phyloP scores from a whole-genome alignment of 2,329 filamentous ascomycete species.

The Cucurbitaria berberidis region DNA sequence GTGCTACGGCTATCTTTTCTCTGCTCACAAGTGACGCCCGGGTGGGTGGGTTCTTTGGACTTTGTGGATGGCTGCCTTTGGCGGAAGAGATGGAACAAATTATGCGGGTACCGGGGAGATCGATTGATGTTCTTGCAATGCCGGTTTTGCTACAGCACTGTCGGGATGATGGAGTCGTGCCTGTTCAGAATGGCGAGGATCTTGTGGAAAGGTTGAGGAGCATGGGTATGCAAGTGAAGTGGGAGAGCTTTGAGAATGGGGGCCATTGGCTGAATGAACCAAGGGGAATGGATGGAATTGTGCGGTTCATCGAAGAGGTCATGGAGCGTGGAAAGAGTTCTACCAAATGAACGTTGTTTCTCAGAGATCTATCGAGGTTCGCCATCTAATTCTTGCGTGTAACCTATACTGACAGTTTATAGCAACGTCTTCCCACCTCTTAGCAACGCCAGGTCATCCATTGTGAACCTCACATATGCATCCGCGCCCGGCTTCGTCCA shows the following conservation, averaged over 20 bases:
- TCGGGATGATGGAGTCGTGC: conserved; percentile 51
- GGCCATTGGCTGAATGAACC: conserved; percentile 59
- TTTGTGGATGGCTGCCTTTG: conserved; percentile 31
- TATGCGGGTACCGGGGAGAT: neutral
- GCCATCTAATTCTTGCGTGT: neutral
- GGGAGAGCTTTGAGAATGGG: conserved; percentile 48
- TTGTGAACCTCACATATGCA: conserved; percentile 31
- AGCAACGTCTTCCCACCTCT: conserved; percentile 24
- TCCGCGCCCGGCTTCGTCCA: conserved; percentile 35
- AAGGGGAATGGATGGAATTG: conserved; percentile 56
- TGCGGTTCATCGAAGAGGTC: conserved; percentile 14
- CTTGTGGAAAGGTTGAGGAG: conserved; percentile 43
- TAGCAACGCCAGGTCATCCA: conserved; percentile 24
- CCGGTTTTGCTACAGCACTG: conserved; percentile 57
- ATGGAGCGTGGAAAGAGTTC: neutral
- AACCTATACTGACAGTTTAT: conserved; percentile 1
- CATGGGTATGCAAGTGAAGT: conserved; percentile 47
- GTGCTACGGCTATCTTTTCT: conserved; percentile 24
- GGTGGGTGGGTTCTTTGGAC: conserved; percentile 27
- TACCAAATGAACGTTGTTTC: neutral
- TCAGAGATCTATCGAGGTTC: neutral
- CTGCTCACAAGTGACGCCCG: conserved; percentile 3
- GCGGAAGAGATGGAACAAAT: conserved; percentile 2
- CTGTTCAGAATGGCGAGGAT: conserved; percentile 43
- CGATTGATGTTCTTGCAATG: conserved; percentile 1